Evolutionary conservation across 192 early-diverging fungal genomes (phyloP).

Genomic region (Dissophora globulifera): DNA sequence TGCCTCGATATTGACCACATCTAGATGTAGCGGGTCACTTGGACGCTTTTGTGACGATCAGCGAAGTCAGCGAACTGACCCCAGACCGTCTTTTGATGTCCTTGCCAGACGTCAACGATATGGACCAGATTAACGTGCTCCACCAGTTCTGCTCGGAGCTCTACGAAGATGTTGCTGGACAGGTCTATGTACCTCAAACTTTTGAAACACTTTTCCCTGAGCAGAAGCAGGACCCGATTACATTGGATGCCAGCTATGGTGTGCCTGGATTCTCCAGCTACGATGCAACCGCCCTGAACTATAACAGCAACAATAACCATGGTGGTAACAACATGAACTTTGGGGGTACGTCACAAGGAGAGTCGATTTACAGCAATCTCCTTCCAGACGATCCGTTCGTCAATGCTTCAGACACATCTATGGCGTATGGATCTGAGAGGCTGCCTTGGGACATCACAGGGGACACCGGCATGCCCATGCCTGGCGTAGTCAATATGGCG

Average conservation of each 20-base stretch:
- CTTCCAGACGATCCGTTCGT: conserved; percentile 33
- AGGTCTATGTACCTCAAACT: conserved; percentile 42
- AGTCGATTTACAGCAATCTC: conserved; percentile 35
- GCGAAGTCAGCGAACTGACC: conserved; percentile 37
- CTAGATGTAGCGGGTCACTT: conserved; percentile 53
- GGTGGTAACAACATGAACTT: conserved; percentile 1
- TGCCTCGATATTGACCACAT: neutral
- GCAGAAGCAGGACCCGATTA: conserved; percentile 31
- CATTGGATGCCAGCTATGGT: conserved; percentile 19
- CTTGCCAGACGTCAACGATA: conserved; percentile 32
- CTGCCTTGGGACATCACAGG: conserved; percentile 21
- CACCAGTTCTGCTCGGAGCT: conserved; percentile 43
- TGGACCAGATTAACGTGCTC: conserved; percentile 46
- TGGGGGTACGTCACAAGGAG: conserved; percentile 1
- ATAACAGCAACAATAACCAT: neutral
- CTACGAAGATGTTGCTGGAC: conserved; percentile 50
- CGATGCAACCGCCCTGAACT: conserved; percentile 6
- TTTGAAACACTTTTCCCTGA: conserved; percentile 46
- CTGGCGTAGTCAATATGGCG: conserved; percentile 20
- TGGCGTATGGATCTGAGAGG: conserved; percentile 6
- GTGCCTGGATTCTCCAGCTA: conserved; percentile 10
- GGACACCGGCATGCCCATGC: neutral
- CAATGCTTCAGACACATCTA: neutral
- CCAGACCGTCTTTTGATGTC: conserved; percentile 22
- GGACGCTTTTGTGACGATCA: conserved; percentile 41